These are phyloP conservation scores for Plectranthus barbatus DNA, from an alignment of 257 asterid species.

Conservation along the genomic window DNA sequence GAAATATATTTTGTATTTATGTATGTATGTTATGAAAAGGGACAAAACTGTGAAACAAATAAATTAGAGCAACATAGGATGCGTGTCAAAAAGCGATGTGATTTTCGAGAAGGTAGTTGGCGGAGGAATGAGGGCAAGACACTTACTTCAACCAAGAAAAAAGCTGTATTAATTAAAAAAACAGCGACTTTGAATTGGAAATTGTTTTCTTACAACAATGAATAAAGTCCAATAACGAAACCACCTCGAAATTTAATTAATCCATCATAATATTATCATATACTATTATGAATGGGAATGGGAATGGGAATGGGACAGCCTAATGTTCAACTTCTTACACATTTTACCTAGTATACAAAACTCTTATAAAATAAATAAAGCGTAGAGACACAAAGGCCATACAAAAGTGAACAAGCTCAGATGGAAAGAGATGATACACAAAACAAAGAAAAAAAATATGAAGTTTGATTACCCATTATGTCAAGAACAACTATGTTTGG, in stretches of 20 bases:
- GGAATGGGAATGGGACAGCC: neutral
- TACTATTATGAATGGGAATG: too few relatives aligned
- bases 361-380: too few relatives aligned
- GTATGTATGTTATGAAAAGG: neutral
- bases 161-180: too few relatives aligned
- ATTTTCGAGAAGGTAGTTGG: slow-evolving; percentile 7
- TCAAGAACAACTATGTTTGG: too few relatives aligned
- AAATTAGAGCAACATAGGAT: slow-evolving; percentile 7
- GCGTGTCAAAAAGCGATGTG: slow-evolving; percentile 8
- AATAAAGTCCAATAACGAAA: slow-evolving; percentile 17
- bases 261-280: neutral
- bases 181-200: slow-evolving; percentile 14
- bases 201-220: slow-evolving; percentile 1
- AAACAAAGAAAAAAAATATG: too few relatives aligned
- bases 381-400: too few relatives aligned
- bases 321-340: neutral
- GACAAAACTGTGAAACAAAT: neutral
- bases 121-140: slow-evolving; percentile 11
- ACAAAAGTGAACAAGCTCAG: too few relatives aligned
- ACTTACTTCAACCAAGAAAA: slow-evolving; percentile 6
- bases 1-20: too few relatives aligned
- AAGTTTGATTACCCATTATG: too few relatives aligned
- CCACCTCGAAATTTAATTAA: slow-evolving; percentile 26
- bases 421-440: too few relatives aligned
- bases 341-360: neutral